Evolutionary conservation across 768 basidiomycete genomes (phyloP).

Genomic region (Tricholoma furcatifolium): DNA sequence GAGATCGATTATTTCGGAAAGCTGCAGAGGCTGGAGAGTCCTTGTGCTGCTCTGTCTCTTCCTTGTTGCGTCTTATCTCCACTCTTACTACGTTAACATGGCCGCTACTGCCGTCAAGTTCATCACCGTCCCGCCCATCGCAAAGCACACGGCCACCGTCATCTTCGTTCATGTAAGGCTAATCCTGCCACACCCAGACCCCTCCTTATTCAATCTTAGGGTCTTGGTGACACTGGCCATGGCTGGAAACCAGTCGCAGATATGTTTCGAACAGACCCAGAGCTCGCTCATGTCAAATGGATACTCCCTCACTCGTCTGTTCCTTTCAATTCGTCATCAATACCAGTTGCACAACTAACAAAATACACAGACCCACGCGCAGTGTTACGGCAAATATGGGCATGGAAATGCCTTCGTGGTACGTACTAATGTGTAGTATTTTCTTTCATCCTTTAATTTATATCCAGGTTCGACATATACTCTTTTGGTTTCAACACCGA

Average conservation of each 20-base stretch:
- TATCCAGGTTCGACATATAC: conserved; percentile 72
- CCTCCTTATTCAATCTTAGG: conserved; percentile 37
- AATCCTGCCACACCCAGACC: not conserved
- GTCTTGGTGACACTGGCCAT: conserved; percentile 70
- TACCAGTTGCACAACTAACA: conserved; percentile 5
- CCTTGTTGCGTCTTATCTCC: conserved; percentile 15
- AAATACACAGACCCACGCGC: conserved; percentile 42
- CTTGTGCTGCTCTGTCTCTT: conserved; percentile 22
- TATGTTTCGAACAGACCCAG: conserved; percentile 53
- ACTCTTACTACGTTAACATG: conserved; percentile 24
- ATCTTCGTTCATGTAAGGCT: conserved; percentile 83
- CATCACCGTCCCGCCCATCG: conserved; percentile 51
- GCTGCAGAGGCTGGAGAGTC: conserved; percentile 17
- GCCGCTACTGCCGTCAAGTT: conserved; percentile 40
- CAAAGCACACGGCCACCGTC: conserved; percentile 80
- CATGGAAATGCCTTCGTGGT: conserved; percentile 78
- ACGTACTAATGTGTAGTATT: conserved; percentile 14
- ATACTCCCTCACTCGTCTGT: conserved; percentile 81
- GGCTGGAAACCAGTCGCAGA: conserved; percentile 80
- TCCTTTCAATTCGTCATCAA: not conserved
- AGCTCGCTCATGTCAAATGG: conserved; percentile 82
- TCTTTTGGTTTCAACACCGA: conserved; percentile 56
- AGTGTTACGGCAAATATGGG: conserved; percentile 76
- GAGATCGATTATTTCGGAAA: conserved; percentile 39
- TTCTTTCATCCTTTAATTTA: conserved; percentile 3